Percentiles rank a stretch among this genome's conserved stretches.
These are phyloP conservation scores for Candida montana DNA, from an alignment of 805 yeast genomes.

Conservation along the genomic window DNA sequence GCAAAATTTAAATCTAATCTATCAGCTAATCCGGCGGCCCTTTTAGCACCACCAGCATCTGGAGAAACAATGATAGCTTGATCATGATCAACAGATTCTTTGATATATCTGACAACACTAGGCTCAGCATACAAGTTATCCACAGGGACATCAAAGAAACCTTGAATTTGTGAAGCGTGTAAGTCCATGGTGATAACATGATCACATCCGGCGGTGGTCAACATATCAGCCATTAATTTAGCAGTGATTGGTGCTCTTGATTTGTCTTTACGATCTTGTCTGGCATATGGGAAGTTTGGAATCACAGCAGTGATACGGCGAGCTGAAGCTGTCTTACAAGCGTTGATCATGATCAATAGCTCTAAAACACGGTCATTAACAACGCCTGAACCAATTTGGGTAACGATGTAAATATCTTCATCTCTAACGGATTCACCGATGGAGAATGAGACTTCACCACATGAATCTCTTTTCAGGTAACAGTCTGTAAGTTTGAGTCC, in stretches of 20 bases:
- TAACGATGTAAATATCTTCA: constrained; percentile 74
- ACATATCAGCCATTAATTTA: constrained; percentile 75
- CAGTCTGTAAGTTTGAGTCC: constrained; percentile 59
- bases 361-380: constrained; percentile 75
- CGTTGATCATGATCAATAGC: constrained; percentile 70
- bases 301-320: constrained; percentile 77
- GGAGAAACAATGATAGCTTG: constrained; percentile 78
- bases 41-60: constrained; percentile 87
- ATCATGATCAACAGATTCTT: constrained; percentile 50
- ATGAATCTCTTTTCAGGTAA: constrained; percentile 59
- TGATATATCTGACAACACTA: constrained; percentile 67
- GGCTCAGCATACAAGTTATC: constrained; percentile 85
- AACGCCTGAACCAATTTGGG: constrained; percentile 75
- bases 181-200: constrained; percentile 85
- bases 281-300: constrained; percentile 83
- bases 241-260: constrained; percentile 84
- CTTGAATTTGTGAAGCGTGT: constrained; percentile 88
- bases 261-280: constrained; percentile 84
- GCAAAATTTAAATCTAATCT: constrained; percentile 76
- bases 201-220: constrained; percentile 80
- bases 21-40: constrained; percentile 84
- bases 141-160: constrained; percentile 77
- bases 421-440: constrained; percentile 82
- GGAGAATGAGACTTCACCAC: constrained; percentile 69
- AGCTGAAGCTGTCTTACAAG: constrained; percentile 79